Conservation (phyloP, 73 alveolate species). For the Loxodes magnus region DNA sequence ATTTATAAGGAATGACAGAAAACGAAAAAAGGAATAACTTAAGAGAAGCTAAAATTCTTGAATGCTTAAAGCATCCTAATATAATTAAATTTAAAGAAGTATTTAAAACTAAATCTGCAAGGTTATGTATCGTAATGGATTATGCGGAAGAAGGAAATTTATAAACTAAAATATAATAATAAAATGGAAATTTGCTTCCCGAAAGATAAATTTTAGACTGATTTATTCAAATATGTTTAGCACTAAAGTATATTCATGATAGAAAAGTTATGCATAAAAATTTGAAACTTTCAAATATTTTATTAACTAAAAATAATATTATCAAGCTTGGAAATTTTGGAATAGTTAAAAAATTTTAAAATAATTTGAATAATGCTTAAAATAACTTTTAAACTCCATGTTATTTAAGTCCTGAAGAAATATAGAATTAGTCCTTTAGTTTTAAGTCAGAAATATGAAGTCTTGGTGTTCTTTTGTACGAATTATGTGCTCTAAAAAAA, state of each 20-base stretch:
- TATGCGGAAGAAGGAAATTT: slow-evolving; percentile 75
- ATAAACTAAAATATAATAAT: slow-evolving; percentile 21
- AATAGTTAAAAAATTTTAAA: slow-evolving; percentile 63
- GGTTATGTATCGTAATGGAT: slow-evolving; percentile 73
- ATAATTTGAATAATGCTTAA: slow-evolving; percentile 70
- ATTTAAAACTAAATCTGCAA: slow-evolving; percentile 71
- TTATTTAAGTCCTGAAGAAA: slow-evolving; percentile 63
- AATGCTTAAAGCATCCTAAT: slow-evolving; percentile 81
- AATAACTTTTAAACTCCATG: slow-evolving; percentile 82
- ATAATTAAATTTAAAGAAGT: slow-evolving; percentile 81
- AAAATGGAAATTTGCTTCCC: slow-evolving; percentile 29
- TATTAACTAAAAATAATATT: slow-evolving; percentile 57
- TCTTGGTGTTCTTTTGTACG: slow-evolving; percentile 87
- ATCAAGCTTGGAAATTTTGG: slow-evolving; percentile 92
- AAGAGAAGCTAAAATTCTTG: slow-evolving; percentile 81
- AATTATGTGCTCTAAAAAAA: slow-evolving; percentile 78
- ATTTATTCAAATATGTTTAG: slow-evolving; percentile 87
- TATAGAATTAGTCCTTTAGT: slow-evolving; percentile 66
- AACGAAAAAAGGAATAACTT: slow-evolving; percentile 71
- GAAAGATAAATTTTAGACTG: slow-evolving; percentile 80
- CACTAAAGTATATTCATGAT: slow-evolving; percentile 88
- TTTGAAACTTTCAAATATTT: slow-evolving; percentile 72
- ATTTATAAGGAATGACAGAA: slow-evolving; percentile 56
- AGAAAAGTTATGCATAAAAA: slow-evolving; percentile 78
- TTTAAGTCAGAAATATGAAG: slow-evolving; percentile 57